Percentiles rank a stretch among this genome's conserved stretches.
Conservation (phyloP, 495 filamentous ascomycete genomes). For the Acidomyces sp. region DNA sequence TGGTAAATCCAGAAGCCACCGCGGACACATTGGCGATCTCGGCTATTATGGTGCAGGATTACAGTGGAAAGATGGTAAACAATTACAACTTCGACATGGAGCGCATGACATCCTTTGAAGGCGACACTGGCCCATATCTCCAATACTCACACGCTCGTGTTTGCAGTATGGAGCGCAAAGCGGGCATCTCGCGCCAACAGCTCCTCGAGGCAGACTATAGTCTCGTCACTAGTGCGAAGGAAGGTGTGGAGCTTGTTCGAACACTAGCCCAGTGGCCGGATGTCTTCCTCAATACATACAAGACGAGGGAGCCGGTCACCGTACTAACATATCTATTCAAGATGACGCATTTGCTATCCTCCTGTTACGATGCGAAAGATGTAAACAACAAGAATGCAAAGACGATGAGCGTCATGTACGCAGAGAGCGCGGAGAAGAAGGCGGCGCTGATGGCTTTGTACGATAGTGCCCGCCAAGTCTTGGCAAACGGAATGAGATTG, state of each 20-base stretch:
- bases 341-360: slow-evolving; percentile 28
- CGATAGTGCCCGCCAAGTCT: slow-evolving; percentile 24
- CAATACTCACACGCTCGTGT: slow-evolving; percentile 59
- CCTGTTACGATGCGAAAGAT: slow-evolving; percentile 30
- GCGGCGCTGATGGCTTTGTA: slow-evolving; percentile 30
- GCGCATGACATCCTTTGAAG: slow-evolving; percentile 56
- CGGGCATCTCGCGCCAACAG: slow-evolving; percentile 31
- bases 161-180: slow-evolving; percentile 47
- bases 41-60: slow-evolving; percentile 61
- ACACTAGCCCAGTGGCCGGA: slow-evolving; percentile 51
- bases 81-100: slow-evolving; percentile 56
- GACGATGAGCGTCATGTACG: slow-evolving; percentile 23
- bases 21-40: slow-evolving; percentile 47
- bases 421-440: slow-evolving; percentile 23
- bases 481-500: slow-evolving; percentile 33
- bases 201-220: slow-evolving; percentile 41
- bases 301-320: slow-evolving; percentile 52
- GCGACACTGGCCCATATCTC: slow-evolving; percentile 57
- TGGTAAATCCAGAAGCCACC: slow-evolving; percentile 44
- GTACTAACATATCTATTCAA: slow-evolving; percentile 34
- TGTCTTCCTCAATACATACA: slow-evolving; percentile 45
- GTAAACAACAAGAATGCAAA: slow-evolving; percentile 24
- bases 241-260: slow-evolving; percentile 47
- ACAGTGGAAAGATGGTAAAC: slow-evolving; percentile 54
- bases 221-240: slow-evolving; percentile 37